Base-by-base conservation (phyloP, 805 yeast genomes). In the Hanseniaspora singularis region DNA sequence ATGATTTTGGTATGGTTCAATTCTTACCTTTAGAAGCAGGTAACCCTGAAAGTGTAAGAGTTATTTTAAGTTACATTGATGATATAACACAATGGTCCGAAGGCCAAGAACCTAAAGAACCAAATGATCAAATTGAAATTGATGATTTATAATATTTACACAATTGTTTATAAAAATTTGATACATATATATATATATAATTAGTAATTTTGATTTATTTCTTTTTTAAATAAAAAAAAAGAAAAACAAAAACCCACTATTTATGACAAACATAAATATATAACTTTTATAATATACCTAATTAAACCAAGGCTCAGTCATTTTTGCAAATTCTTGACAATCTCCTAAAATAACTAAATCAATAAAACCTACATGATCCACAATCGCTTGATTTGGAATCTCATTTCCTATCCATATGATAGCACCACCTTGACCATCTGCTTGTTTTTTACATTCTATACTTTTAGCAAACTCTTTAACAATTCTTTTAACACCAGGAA, bases 51-150 rank as follows among this genome's bases (percentile, higher is more conserved):
- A 74, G 86, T 40, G 80, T 92, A 19, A 76, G 80, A 11, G 79
- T 87, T 0, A 89, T 92, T 46, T 69, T 92, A 53, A 81, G 94
- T 58, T 87, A 87, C 60, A 83, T 92, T 19, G 99, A 92, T 59
- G 98, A 92, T 61, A 81, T 89, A 24, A 92, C 99, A 0, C 99
- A 92, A 60, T 92, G 98, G 98, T 79, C 85, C 19, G 99, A 92
- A 60, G 67, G 77, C 3, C 97, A 92, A 63, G 99, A 92, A 62
- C 97, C 96, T 28, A 89, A 89, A 60, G 96, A 89, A 61, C 97
- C 97, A 0, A 73, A 75, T 24, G 96, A 86, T 54, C 84, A 79
- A 51, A 55, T 72, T 14, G 81, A 76, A 33, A 59, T 75, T n/a
- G 84, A 77, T 12, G 84, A 76, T 12, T 72, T 72, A 46, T 71